phyloP scores from a whole-genome alignment of 306 rosid genomes.

The Oxytropis ochrocephala region DNA sequence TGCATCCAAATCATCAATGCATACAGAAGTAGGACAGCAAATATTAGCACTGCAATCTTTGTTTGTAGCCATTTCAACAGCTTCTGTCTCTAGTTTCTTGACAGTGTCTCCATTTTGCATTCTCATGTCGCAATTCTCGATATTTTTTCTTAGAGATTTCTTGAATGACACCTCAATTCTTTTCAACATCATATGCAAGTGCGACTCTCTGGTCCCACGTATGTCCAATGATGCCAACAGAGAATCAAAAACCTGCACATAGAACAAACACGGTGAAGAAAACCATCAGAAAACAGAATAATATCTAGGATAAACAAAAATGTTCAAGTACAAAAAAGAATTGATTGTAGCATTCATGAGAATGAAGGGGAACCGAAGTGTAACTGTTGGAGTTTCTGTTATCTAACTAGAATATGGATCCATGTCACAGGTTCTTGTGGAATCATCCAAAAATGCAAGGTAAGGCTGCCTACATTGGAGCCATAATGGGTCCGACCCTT shows the following conservation, averaged over 20 bases:
- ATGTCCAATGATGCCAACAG: slow-evolving; percentile 61
- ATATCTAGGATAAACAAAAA: background rate
- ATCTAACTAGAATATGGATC: background rate
- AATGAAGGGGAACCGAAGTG: background rate
- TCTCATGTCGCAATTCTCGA: slow-evolving; percentile 6
- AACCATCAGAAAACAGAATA: slow-evolving; percentile 7
- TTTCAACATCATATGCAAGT: slow-evolving; percentile 60
- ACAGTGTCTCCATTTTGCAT: slow-evolving; percentile 28
- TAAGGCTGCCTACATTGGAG: background rate
- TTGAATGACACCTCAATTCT: slow-evolving; percentile 49
- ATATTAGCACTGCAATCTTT: slow-evolving; percentile 25
- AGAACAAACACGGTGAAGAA: slow-evolving; percentile 7
- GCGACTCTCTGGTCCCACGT: slow-evolving; percentile 72
- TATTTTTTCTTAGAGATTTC: slow-evolving; percentile 43
- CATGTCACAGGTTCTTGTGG: background rate
- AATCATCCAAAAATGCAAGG: background rate
- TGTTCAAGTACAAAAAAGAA: background rate
- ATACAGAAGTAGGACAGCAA: slow-evolving; percentile 29
- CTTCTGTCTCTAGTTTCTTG: slow-evolving; percentile 22
- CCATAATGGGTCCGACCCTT: background rate
- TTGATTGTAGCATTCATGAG: background rate
- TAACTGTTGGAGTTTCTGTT: background rate
- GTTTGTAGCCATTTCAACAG: slow-evolving; percentile 21
- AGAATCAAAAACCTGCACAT: slow-evolving; percentile 63
- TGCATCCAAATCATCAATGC: slow-evolving; percentile 34